Evolutionary conservation across 2,329 filamentous ascomycete genomes (phyloP), one percentile per base, ranked within the genome.

Genomic region (Monilinia laxa): DNA sequence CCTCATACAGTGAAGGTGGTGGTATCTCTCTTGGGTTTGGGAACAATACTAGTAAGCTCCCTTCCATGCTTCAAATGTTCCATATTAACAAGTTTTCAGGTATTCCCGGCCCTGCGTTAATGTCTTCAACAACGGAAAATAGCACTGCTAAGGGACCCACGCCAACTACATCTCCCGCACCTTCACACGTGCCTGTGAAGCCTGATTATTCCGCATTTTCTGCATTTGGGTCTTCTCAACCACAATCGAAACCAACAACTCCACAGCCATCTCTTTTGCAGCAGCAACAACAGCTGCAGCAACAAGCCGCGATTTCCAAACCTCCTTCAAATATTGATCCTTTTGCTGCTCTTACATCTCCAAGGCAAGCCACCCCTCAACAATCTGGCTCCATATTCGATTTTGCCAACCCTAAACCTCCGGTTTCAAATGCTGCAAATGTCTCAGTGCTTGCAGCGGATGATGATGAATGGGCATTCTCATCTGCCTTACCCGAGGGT

Each of bases 401-500:
- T 65, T 78, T 78, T 70, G 77, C 76, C 69, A 76, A 72, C 28
- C 77, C 77, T 62, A 75, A 75, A 53, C 73, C 78, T 57, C 73
- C 77, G 9, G 68, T 79, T 55, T 72, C 79, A 47, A 57, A 73
- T 25, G 67, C 76, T 53, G 69, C 76, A 6, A 68, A 70, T 66
- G 71, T 73, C 62, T 72, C 80, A 10, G 81, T 81, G 60, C 85
- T 74, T 56, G 74, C 80, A 10, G 81, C 81, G 62, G 87, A 91
- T 56, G 94, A 97, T 62, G 94, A 98, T 70, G 94, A 98, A 75
- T 98, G 94, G 93, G 90, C 87, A 31, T 98, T 98, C 77, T 87
- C 91, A 3, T 98, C 94, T 0, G 89, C 94, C 0, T 82, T 97
- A 18, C 94, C 94, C 3, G 83, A 86, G 67, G 86, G 68, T 69